Percentiles rank a stretch among this genome's conserved stretches.
Evolutionary conservation across 2,329 filamentous ascomycete species (phyloP).

Genomic region (Cladorrhinum sp.): DNA sequence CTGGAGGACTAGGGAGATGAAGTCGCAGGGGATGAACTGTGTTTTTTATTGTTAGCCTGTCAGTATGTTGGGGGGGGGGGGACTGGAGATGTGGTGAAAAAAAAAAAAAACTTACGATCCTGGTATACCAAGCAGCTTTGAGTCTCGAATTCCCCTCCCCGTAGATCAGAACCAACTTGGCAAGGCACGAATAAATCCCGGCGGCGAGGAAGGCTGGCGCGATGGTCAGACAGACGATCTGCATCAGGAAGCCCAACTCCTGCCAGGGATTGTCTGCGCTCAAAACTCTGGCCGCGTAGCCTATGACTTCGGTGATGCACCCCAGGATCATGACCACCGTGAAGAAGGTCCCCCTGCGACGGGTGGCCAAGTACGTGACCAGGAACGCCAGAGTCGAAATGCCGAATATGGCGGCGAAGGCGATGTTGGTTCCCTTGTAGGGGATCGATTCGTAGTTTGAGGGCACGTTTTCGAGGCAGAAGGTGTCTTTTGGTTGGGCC

Average conservation of each 20-base stretch:
- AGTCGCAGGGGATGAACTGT: constrained; percentile 38
- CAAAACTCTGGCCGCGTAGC: constrained; percentile 45
- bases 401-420: constrained; percentile 22
- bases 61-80: no score
- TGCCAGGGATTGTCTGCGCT: constrained; percentile 34
- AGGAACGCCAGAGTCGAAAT: constrained; percentile 12
- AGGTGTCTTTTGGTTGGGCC: not conserved
- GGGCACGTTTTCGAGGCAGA: not conserved
- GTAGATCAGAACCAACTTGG: constrained; percentile 43
- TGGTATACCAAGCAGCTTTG: constrained; percentile 23
- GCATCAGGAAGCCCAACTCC: constrained; percentile 8
- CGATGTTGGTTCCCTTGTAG: constrained; percentile 31
- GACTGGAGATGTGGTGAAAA: no score
- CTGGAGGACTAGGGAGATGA: constrained; percentile 44
- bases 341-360: constrained; percentile 16
- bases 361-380: constrained; percentile 18
- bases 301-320: constrained; percentile 45
- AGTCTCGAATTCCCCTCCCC: constrained; percentile 17
- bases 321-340: constrained; percentile 38
- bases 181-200: constrained; percentile 54
- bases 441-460: constrained; percentile 10
- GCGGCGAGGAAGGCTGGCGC: constrained; percentile 54
- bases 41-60: not conserved
- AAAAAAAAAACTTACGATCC: constrained; percentile 8
- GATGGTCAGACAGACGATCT: constrained; percentile 39